Evolutionary conservation across 805 yeast species (phyloP), one percentile per base, ranked within the genome.

Genomic region (Hermanozyma aechmeae): DNA sequence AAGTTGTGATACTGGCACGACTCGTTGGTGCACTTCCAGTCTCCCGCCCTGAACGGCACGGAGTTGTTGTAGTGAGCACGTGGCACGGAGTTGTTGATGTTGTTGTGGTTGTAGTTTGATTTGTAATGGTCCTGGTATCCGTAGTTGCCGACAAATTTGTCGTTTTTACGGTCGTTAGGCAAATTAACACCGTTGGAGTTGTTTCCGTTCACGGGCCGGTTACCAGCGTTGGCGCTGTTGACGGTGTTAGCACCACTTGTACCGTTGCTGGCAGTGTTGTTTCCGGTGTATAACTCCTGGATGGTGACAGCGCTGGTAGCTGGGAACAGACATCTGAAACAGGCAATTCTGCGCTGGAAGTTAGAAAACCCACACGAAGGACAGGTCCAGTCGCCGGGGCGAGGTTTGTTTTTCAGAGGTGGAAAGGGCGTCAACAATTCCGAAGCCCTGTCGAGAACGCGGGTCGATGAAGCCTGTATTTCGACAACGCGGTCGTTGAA

Each of bases 331-430:
- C 96, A 87, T 38, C 96, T 68, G 65, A 87, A 85, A 55, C 96
- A 87, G 2, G 93, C 93, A 3, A 93, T 81, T 54, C 96, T 71
- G 46, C 96, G 72, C 56, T 87, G 96, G 58, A 87, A 87, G 54
- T 87, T 87, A 15, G 94, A 82, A 47, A 87, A 87, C 1, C 96
- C 95, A 64, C 96, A 87, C 5, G 87, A 77, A 15, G 95, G 95
- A 54, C 96, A 87, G n/a, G 82, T 83, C 96, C 96, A 87, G 51
- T 87, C 96, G 13, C 96, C 96, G 0, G 96, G 96, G 48, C 96
- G 68, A 14, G 95, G 95, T 44, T 92, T 68, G 54, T 87, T 86
- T 37, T 73, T 72, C 41, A 84, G 80, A 17, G 79, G 75, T 11
- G 96, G 95, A 57, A 87, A 87, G 3, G 93, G 85, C 0, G 83